Percentiles rank a stretch among this genome's conserved stretches.
phyloP scores from a whole-genome alignment of 805 yeast species.

The Saccharomycopsis sp. region DNA sequence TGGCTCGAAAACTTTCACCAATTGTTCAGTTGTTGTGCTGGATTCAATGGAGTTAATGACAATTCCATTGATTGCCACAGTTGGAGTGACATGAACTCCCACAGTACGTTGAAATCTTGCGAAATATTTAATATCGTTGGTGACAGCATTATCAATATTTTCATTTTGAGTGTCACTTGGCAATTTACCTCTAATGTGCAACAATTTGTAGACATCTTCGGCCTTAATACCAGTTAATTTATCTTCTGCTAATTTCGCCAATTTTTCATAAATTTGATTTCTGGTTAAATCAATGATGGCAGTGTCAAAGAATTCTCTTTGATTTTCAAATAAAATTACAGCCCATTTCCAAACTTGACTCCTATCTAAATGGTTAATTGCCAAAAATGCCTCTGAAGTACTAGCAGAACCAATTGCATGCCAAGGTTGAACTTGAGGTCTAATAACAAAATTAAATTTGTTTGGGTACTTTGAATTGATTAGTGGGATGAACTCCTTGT shows the following conservation, averaged over 20 bases:
- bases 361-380: slow-evolving; percentile 54
- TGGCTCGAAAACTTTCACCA: slow-evolving; percentile 24
- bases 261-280: slow-evolving; percentile 44
- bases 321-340: slow-evolving; percentile 47
- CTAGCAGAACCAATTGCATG: slow-evolving; percentile 61
- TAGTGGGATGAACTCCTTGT: slow-evolving; percentile 45
- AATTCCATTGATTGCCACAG: slow-evolving; percentile 66
- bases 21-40: slow-evolving; percentile 44
- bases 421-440: slow-evolving; percentile 87
- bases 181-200: slow-evolving; percentile 28
- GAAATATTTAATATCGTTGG: slow-evolving; percentile 64
- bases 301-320: slow-evolving; percentile 53
- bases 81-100: slow-evolving; percentile 82
- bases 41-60: slow-evolving; percentile 52
- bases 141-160: slow-evolving; percentile 54
- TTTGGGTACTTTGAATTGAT: slow-evolving; percentile 40
- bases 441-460: slow-evolving; percentile 52
- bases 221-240: slow-evolving; percentile 33
- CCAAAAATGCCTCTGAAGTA: slow-evolving; percentile 65
- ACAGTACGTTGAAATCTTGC: slow-evolving; percentile 66
- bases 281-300: slow-evolving; percentile 45
- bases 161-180: slow-evolving; percentile 27
- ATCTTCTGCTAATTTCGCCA: slow-evolving; percentile 42
- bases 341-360: slow-evolving; percentile 51
- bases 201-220: slow-evolving; percentile 29